phyloP scores from a whole-genome alignment of 176 grass and related monocot species.

The Phoenix dactylifera region DNA sequence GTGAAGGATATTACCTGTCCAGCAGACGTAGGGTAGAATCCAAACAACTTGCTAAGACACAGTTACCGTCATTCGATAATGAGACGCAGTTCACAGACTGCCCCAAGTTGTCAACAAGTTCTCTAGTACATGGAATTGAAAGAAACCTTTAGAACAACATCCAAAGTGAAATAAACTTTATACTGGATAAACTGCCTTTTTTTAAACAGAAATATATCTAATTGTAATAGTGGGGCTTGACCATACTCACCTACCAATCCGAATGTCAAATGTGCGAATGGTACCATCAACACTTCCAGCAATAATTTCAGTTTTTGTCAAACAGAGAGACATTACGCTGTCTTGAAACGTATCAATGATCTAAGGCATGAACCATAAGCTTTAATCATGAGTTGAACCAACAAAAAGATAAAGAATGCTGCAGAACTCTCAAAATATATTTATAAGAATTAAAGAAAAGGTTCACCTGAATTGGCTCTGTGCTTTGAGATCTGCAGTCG shows the following conservation, averaged over 20 bases:
- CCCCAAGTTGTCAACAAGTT: slow-evolving; percentile 70
- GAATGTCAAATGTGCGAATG: slow-evolving; percentile 83
- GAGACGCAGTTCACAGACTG: slow-evolving; percentile 86
- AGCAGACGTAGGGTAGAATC: slow-evolving; percentile 84
- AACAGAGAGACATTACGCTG: slow-evolving; percentile 81
- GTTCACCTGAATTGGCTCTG: slow-evolving; percentile 81
- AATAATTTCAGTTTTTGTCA: slow-evolving; percentile 91
- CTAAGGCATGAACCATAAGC: slow-evolving; percentile 30
- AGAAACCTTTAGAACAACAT: slow-evolving; percentile 10
- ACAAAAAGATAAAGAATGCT: background rate
- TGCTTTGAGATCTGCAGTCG: slow-evolving; percentile 90
- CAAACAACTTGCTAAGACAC: slow-evolving; percentile 80
- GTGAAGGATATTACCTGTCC: slow-evolving; percentile 51
- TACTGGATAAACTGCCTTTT: too few species aligned
- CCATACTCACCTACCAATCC: slow-evolving; percentile 69
- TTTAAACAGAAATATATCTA: too few species aligned
- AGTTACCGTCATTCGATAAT: slow-evolving; percentile 87
- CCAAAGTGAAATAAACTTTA: background rate
- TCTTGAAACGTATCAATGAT: slow-evolving; percentile 95
- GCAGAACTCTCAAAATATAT: too few species aligned
- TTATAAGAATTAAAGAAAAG: background rate
- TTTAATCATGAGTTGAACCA: slow-evolving; percentile 3
- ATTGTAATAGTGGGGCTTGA: too few species aligned
- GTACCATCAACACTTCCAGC: slow-evolving; percentile 96
- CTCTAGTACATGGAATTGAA: slow-evolving; percentile 39